phyloP scores from a whole-genome alignment of 2,329 filamentous ascomycete species.

The Pseudogymnoascus sp. region DNA sequence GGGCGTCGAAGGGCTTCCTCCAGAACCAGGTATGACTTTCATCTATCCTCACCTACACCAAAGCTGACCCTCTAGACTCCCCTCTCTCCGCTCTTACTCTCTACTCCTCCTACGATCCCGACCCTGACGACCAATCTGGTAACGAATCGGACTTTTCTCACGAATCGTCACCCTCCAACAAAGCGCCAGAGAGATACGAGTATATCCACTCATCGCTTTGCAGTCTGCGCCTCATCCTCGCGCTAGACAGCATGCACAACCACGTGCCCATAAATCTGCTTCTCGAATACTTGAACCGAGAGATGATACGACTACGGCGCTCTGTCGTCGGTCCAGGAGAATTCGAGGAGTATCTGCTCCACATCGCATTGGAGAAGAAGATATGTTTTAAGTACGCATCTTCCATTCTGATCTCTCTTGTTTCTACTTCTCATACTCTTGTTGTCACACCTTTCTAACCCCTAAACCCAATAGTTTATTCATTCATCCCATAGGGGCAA shows the following conservation, averaged over 20 bases:
- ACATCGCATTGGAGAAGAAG: neutral
- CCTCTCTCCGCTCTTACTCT: neutral
- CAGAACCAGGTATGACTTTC: neutral
- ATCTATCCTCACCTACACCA: neutral
- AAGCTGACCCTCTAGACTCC: neutral
- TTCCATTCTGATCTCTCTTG: neutral
- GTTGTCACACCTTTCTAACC: neutral
- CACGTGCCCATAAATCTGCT: neutral
- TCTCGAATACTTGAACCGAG: neutral
- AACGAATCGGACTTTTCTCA: neutral
- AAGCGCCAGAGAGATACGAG: neutral
- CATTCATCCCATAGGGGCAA: neutral
- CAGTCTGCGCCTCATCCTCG: neutral
- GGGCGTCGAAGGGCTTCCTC: neutral
- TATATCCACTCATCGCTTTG: neutral
- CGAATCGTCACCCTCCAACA: neutral
- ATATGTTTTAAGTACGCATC: neutral
- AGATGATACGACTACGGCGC: neutral
- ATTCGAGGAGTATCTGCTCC: neutral
- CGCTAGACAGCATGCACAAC: neutral
- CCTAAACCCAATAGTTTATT: neutral
- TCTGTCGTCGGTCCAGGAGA: neutral
- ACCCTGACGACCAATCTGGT: neutral
- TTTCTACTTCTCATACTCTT: neutral
- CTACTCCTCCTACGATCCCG: neutral